Percentiles rank a stretch among this genome's conserved stretches.
These are phyloP conservation scores for Malus hybrid DNA, from an alignment of 331 rosid genomes.

Conservation along the genomic window DNA sequence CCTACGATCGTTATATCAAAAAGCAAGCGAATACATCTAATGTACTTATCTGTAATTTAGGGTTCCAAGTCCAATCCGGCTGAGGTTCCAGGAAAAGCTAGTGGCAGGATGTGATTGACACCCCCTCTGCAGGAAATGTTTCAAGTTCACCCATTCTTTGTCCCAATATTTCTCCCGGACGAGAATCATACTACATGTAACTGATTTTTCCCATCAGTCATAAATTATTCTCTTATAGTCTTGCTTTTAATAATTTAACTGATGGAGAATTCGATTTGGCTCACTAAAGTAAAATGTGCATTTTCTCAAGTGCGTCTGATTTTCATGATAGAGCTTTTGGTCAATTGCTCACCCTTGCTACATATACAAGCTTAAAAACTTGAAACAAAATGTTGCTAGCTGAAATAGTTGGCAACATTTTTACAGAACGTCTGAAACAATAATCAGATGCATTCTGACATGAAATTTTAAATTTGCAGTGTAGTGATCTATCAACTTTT, in stretches of 20 bases:
- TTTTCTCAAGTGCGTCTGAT: neutral
- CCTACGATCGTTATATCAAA: neutral
- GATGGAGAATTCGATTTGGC: neutral
- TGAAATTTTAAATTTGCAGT: neutral
- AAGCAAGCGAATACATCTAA: neutral
- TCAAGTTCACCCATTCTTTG: constrained; percentile 53
- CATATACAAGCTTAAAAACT: neutral
- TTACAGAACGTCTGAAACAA: neutral
- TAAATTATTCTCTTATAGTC: neutral
- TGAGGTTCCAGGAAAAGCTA: constrained; percentile 23
- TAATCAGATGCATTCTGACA: neutral
- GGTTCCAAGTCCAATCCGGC: constrained; percentile 19
- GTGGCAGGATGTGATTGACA: constrained; percentile 24
- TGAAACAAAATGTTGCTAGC: neutral
- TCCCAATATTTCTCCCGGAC: constrained; percentile 22
- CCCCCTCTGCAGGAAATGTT: constrained; percentile 6
- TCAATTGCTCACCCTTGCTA: neutral
- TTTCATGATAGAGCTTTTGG: neutral
- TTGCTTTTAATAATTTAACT: neutral
- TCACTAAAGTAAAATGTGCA: neutral
- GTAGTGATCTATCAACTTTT: neutral
- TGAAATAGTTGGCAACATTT: neutral
- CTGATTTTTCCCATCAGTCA: constrained; percentile 14
- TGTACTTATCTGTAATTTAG: constrained; percentile 9
- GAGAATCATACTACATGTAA: constrained; percentile 67